A percentile compares a stretch with the other conserved stretches of the same genome.
Conservation (phyloP, 2,329 filamentous ascomycete species). For the Apiospora phragmitis region DNA sequence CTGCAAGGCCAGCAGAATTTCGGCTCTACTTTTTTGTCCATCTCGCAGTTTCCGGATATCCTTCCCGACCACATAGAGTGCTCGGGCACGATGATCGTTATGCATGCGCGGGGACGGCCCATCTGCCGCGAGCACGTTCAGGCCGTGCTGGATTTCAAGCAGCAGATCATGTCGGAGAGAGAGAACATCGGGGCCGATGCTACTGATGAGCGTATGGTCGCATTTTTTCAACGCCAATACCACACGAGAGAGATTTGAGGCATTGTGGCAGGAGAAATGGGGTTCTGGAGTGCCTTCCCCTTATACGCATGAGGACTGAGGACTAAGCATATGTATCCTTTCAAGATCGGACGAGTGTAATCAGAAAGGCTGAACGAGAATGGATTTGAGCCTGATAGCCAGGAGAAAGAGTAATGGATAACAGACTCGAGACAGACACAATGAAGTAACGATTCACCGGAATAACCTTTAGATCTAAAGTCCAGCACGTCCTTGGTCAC, state of each 20-base stretch:
- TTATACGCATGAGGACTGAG: not conserved
- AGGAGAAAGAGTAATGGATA: too few species aligned
- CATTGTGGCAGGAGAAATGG: not conserved
- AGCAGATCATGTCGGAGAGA: too few species aligned
- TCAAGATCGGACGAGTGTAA: too few species aligned
- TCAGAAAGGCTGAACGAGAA: too few species aligned
- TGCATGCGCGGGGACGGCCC: not conserved
- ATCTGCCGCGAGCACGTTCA: not conserved
- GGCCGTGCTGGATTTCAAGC: not conserved
- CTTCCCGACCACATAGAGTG: too few species aligned
- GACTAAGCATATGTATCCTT: not conserved
- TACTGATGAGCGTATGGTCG: not conserved
- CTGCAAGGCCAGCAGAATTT: not conserved
- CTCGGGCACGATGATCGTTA: not conserved
- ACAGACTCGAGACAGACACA: too few species aligned
- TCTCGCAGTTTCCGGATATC: too few species aligned
- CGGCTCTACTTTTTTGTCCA: fast-evolving
- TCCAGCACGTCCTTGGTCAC: too few species aligned
- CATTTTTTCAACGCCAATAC: not conserved
- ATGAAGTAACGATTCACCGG: too few species aligned
- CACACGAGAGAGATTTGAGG: not conserved
- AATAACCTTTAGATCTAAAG: too few species aligned
- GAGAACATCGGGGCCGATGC: not conserved
- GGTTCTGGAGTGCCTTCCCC: not conserved
- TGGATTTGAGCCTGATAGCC: too few species aligned